Evolutionary conservation across 768 basidiomycete genomes (phyloP).

Genomic region (Phylloporus rhodoxanthus): DNA sequence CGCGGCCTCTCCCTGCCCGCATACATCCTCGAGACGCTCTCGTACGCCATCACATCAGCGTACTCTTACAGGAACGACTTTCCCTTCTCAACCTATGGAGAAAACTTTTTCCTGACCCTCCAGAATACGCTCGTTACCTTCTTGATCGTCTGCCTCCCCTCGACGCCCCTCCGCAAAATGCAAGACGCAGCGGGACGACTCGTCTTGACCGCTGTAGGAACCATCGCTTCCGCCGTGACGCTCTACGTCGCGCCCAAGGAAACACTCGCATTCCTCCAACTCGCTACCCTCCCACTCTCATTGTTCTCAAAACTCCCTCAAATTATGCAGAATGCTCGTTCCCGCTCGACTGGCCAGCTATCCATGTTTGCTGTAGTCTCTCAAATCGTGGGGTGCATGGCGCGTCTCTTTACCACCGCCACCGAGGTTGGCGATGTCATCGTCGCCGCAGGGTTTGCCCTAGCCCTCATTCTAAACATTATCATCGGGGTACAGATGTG

Average conservation of each 20-base stretch:
- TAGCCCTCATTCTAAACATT: slow-evolving; percentile 77
- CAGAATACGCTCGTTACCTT: slow-evolving; percentile 87
- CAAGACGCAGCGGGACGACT: slow-evolving; percentile 29
- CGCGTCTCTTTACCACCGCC: slow-evolving; percentile 88
- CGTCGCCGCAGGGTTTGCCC: slow-evolving; percentile 75
- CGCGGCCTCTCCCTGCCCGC: slow-evolving; percentile 82
- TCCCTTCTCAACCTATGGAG: slow-evolving; percentile 97
- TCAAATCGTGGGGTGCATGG: slow-evolving; percentile 84
- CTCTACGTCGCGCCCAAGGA: slow-evolving; percentile 46
- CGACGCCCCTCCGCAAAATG: slow-evolving; percentile 21
- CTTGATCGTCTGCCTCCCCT: slow-evolving; percentile 70
- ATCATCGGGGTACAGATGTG: slow-evolving; percentile 83
- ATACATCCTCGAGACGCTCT: slow-evolving; percentile 84
- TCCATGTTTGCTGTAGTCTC: slow-evolving; percentile 88
- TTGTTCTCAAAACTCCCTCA: slow-evolving; percentile 93
- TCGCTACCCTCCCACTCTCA: slow-evolving; percentile 84
- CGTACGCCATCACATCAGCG: slow-evolving; percentile 83
- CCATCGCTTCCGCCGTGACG: slow-evolving; percentile 32
- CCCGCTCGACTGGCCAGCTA: slow-evolving; percentile 84
- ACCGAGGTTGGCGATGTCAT: slow-evolving; percentile 82
- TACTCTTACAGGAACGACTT: slow-evolving; percentile 84
- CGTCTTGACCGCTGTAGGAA: slow-evolving; percentile 27
- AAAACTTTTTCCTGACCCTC: slow-evolving; percentile 88
- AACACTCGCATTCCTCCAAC: slow-evolving; percentile 65
- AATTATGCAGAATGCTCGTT: slow-evolving; percentile 73